phyloP scores from a whole-genome alignment of 1,139 yeast genomes.

The Suhomyces bokatorum region DNA sequence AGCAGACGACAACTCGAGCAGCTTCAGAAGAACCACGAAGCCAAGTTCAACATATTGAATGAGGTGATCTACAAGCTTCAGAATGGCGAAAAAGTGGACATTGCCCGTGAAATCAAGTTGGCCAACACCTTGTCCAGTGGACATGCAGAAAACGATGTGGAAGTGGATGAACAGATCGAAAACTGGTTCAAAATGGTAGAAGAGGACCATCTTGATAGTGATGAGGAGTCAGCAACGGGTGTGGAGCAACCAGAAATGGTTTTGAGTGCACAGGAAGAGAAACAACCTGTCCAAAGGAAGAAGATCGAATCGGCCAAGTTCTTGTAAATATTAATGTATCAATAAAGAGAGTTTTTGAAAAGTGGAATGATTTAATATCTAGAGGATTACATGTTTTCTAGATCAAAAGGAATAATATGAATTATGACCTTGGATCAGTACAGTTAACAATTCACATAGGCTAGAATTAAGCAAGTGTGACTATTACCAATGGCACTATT shows the following conservation, averaged over 20 bases:
- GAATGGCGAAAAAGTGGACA: slow-evolving; percentile 36
- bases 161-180: slow-evolving; percentile 43
- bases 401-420: too few relatives aligned
- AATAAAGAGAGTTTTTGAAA: neutral
- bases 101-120: slow-evolving; percentile 38
- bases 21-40: slow-evolving; percentile 29
- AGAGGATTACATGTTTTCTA: too few relatives aligned
- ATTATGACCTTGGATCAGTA: too few relatives aligned
- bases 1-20: slow-evolving; percentile 36
- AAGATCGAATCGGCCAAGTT: slow-evolving; percentile 19
- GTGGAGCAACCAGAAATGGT: neutral
- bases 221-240: neutral
- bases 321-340: slow-evolving; percentile 10
- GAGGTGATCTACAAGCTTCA: slow-evolving; percentile 33
- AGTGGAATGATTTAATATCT: too few relatives aligned
- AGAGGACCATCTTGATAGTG: slow-evolving; percentile 14
- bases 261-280: neutral
- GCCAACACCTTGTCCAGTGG: slow-evolving; percentile 38
- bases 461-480: too few relatives aligned
- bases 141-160: slow-evolving; percentile 37
- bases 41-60: slow-evolving; percentile 34
- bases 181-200: slow-evolving; percentile 36
- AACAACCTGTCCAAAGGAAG: neutral
- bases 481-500: too few relatives aligned
- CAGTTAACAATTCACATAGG: too few relatives aligned